A percentile compares a stretch with the other conserved stretches of the same genome.
Conservation (phyloP, 352 stramenopile genomes). For the Blastocystis sp. region DNA sequence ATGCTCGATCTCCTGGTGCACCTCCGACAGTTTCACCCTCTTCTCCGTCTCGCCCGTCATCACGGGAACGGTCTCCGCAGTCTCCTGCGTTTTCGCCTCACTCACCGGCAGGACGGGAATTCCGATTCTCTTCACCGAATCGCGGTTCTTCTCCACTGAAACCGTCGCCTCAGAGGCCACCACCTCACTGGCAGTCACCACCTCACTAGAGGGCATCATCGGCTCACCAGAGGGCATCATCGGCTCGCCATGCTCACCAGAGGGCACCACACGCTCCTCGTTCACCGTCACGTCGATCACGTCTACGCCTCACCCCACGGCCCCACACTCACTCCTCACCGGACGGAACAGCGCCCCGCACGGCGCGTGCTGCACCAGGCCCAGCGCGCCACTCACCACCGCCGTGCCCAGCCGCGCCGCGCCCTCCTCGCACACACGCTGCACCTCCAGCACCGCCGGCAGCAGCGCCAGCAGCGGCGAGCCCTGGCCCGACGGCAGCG, state of each 20-base stretch:
- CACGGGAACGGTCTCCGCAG: conserved; percentile 4
- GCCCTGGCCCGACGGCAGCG: conserved; percentile 33
- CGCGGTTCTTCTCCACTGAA: background rate
- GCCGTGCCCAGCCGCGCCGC: background rate
- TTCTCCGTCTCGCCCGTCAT: conserved; percentile 40
- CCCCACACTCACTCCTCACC: background rate
- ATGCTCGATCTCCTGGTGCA: background rate
- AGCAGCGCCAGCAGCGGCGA: conserved; percentile 35
- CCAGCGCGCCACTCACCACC: background rate
- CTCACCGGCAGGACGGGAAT: background rate
- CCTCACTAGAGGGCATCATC: background rate
- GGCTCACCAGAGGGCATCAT: background rate
- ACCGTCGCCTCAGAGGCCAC: background rate
- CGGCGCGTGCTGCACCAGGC: conserved; percentile 32
- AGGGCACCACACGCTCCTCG: background rate
- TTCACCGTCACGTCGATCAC: conserved; percentile 7
- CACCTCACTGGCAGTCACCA: background rate
- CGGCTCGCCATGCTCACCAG: background rate
- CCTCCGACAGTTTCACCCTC: background rate
- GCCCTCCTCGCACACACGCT: background rate
- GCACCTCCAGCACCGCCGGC: background rate
- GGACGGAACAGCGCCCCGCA: conserved; percentile 3
- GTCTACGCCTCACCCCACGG: background rate
- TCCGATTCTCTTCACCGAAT: conserved; percentile 4
- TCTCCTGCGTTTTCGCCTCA: background rate